These are phyloP conservation scores for Scutellaria baicalensis DNA, from an alignment of 257 asterid species.

Conservation along the genomic window DNA sequence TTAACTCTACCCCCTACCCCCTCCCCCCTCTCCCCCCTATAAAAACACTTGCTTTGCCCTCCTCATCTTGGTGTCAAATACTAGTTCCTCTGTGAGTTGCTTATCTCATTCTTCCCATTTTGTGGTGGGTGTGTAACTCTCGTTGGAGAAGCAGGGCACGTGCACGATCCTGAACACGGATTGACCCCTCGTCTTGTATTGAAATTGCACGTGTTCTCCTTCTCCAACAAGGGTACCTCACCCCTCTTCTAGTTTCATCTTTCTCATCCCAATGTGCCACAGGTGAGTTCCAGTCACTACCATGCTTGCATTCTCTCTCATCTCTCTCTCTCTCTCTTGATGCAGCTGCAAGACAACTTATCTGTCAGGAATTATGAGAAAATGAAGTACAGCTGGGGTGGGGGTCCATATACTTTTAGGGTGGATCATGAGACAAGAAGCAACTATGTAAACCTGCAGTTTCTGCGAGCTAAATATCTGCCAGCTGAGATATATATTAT, in stretches of 20 bases:
- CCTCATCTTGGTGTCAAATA: not conserved
- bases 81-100: not conserved
- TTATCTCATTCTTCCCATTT: not conserved
- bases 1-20: slow-evolving; percentile 6
- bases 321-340: no score
- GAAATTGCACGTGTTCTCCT: slow-evolving; percentile 80
- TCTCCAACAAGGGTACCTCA: slow-evolving; percentile 66
- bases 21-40: slow-evolving; percentile 18
- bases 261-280: not conserved
- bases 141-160: slow-evolving; percentile 96
- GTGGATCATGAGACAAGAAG: no score
- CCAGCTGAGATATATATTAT: no score
- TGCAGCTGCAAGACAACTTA: no score
- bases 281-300: no score
- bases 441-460: no score
- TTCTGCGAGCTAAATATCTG: no score
- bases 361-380: no score
- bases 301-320: no score
- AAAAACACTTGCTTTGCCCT: slow-evolving; percentile 15
- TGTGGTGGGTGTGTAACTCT: slow-evolving; percentile 24
- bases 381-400: no score
- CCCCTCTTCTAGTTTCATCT: not conserved
- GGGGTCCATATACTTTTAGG: no score
- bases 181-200: not conserved
- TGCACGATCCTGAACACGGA: slow-evolving; percentile 35